Conservation (phyloP, 345 rosid species). For the Sisymbrium altissimum region DNA sequence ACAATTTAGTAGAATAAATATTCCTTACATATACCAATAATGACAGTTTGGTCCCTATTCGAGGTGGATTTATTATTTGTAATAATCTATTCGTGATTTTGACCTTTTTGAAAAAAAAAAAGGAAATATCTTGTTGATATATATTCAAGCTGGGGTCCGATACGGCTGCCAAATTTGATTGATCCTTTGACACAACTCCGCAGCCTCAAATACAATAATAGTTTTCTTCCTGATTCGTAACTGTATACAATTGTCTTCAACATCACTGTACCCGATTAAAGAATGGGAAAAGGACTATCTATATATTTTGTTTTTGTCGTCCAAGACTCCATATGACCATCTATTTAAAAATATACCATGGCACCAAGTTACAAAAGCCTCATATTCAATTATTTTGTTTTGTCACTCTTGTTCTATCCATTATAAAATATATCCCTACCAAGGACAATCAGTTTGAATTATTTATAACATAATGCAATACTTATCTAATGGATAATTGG, state of each 20-base stretch:
- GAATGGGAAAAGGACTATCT: neutral
- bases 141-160: neutral
- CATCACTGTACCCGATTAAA: neutral
- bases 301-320: neutral
- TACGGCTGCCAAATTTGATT: constrained; percentile 28
- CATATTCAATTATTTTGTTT: neutral
- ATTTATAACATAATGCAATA: neutral
- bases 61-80: constrained; percentile 11
- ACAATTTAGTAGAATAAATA: neutral
- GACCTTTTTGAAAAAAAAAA: neutral
- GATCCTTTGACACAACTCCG: constrained; percentile 10
- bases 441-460: neutral
- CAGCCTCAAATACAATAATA: constrained; percentile 24
- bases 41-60: neutral
- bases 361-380: neutral
- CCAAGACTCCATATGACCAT: too few relatives aligned
- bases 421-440: neutral
- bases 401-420: neutral
- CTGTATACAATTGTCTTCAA: neutral
- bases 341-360: neutral
- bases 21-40: neutral
- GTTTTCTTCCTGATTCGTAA: too few relatives aligned
- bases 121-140: neutral
- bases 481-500: neutral
- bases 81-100: neutral